Base-by-base conservation (phyloP, 1,284 basidiomycete genomes). In the Gymnopus androsaceus region DNA sequence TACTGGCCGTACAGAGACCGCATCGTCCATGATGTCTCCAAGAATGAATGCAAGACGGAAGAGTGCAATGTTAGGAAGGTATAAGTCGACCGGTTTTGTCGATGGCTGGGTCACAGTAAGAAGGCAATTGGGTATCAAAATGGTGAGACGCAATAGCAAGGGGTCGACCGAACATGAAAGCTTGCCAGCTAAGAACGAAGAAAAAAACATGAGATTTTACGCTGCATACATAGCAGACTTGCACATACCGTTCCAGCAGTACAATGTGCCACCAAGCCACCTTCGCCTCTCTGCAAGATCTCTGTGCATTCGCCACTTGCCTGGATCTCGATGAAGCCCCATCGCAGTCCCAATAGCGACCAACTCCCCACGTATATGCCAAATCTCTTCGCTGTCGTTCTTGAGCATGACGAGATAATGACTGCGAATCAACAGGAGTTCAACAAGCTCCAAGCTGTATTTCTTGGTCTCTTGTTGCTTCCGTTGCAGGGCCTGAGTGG, bases 191-290 rank as follows among this genome's bases (percentile, higher is more conserved):
- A 61, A 4, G 36, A 27, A 59, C 58, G 25, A 45, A 55, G 54
- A 55, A 23, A 63, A 41, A 59, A 54, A 59, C 28, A 44, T 52
- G 50, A 49, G 63, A 19, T 3, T 15, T 48, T 60, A 49, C n/a
- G 52, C n/a, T 46, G 33, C 54, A 61, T 56, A 31, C 45, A 41
- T 41, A 30, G 40, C 19, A 55, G 49, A 31, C 44, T 49, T 54
- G 53, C 17, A 69, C 79, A 51, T 47, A 87, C 85, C 89, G 77
- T 72, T 92, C 89, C 31, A 90, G 75, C 53, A 90, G 74, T 45
- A 92, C 71, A 59, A 90, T 86, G 69, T 92, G 88, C 90, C 90
- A 92, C 89, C 89, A 92, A 2, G 88, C 87, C 90, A 92, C 46
- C 90, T 76, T 53, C 89, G 76, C 56, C 90, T 79, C 67, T 91